Evolutionary conservation across 345 rosid genomes (phyloP), one percentile per base, ranked within the genome.

Genomic region (Turnera subulata): DNA sequence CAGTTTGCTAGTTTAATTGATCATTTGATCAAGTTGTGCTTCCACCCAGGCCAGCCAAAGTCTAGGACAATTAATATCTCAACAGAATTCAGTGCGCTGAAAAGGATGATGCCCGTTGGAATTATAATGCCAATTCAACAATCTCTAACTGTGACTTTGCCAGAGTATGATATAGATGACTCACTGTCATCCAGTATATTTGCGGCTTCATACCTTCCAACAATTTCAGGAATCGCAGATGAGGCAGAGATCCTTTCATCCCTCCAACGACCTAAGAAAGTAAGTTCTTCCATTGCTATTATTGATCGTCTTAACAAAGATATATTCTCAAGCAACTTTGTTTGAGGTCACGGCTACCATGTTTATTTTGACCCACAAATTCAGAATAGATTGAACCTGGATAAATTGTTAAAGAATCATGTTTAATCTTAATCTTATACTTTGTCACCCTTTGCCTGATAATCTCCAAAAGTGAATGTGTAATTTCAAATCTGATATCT

Each of bases 221-320:
- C 86, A 52, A 89, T 92, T 66, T 77, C 69, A 44, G 91, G 96
- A 61, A 92, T 92, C 58, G 79, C 89, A 63, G 97, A 92, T 53
- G 99, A 89, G 74, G 97, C 96, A 35, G 96, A 92, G 84, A 89
- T 92, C 75, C 99, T 92, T 73, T 89, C 96, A 32, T 92, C 97
- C 63, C 96, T 86, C 70, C 99, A 92, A 80, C 77, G 82, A 43
- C 97, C 99, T 32, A 92, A 92, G 74, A 89, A 86, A 73, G 99
- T 86, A 75, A 4, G 77, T 56, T 43, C 6, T 47, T 52, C 29
- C 38, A 40, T 26, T 61, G 22, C 24, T n/a, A 26, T 3, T 54
- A 32, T 43, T 8, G 45, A 68, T 55, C n/a, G n/a, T n/a, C 33
- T 18, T 7, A 1, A 22, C 24, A 22, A 43, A 50, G 55, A 50